Evolutionary conservation across 2,329 filamentous ascomycete genomes (phyloP).

Genomic region (Mycocentrospora acerina): DNA sequence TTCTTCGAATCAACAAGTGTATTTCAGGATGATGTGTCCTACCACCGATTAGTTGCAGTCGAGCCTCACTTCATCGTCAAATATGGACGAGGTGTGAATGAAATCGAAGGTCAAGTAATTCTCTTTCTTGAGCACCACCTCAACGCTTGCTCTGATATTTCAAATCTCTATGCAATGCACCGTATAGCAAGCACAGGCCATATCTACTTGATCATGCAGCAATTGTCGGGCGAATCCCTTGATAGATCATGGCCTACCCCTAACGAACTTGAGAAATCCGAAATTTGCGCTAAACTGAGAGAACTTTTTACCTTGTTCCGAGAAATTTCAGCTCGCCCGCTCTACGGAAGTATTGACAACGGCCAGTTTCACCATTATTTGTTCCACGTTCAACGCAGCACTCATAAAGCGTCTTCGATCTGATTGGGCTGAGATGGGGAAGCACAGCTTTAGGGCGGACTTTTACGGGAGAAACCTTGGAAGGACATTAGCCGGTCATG

Average conservation of each 20-base stretch:
- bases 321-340: conserved; percentile 2
- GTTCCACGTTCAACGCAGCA: conserved; percentile 10
- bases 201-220: conserved; percentile 11
- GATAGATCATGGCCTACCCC: conserved; percentile 7
- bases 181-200: conserved; percentile 9
- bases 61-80: conserved; percentile 9
- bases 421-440: conserved; percentile 1
- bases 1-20: conserved; percentile 8
- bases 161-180: conserved; percentile 11
- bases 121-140: conserved; percentile 9
- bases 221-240: conserved; percentile 4
- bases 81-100: conserved; percentile 6
- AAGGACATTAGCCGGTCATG: conserved; percentile 5
- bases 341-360: conserved; percentile 9
- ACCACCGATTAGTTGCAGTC: conserved; percentile 10
- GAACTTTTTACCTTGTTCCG: conserved; percentile 5
- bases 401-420: conserved; percentile 4
- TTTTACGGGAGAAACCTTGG: conserved; percentile 12
- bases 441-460: conserved; percentile 7
- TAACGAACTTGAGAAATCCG: conserved; percentile 7
- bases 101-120: conserved; percentile 9
- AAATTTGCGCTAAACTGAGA: conserved; percentile 8
- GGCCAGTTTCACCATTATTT: conserved; percentile 9
- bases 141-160: conserved; percentile 2
- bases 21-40: conserved; percentile 6